Percentiles rank a stretch among this genome's conserved stretches.
Evolutionary conservation across 345 rosid genomes (phyloP).

Genomic region (Laguncularia racemosa): DNA sequence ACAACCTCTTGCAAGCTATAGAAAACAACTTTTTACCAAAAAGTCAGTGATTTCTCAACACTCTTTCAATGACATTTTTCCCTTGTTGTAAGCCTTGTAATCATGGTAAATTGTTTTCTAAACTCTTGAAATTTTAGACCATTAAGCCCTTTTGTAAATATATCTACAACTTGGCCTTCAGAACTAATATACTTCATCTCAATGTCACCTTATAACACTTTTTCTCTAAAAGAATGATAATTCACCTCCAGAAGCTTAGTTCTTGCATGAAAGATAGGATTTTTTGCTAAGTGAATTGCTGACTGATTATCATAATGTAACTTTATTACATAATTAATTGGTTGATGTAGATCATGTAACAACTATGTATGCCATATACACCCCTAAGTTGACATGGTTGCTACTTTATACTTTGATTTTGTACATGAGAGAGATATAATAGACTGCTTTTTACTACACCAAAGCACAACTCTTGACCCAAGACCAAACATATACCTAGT

Average conservation of each 20-base stretch:
- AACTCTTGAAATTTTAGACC: neutral
- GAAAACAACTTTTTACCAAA: no score
- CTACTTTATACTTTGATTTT: neutral
- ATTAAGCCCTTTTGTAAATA: neutral
- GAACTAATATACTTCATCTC: no score
- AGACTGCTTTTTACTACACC: conserved; percentile 6
- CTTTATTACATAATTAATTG: neutral
- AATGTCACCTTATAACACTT: no score
- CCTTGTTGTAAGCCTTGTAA: no score
- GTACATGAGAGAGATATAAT: neutral
- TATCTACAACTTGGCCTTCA: neutral
- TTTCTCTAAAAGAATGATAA: no score
- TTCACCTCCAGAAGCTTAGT: no score
- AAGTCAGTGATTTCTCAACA: no score
- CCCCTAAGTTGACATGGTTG: neutral
- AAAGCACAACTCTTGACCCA: conserved; percentile 1
- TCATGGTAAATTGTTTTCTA: no score
- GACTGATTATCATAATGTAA: conserved; percentile 2
- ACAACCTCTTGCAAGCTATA: no score
- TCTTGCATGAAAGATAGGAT: no score
- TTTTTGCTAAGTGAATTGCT: neutral
- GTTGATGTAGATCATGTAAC: neutral
- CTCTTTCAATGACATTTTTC: no score
- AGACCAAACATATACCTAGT: neutral
- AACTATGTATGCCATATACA: neutral